Percentiles rank a stretch among this genome's conserved stretches.
Evolutionary conservation across 177 flowering plant genomes (phyloP).

Genomic region (Vitis hybrid): DNA sequence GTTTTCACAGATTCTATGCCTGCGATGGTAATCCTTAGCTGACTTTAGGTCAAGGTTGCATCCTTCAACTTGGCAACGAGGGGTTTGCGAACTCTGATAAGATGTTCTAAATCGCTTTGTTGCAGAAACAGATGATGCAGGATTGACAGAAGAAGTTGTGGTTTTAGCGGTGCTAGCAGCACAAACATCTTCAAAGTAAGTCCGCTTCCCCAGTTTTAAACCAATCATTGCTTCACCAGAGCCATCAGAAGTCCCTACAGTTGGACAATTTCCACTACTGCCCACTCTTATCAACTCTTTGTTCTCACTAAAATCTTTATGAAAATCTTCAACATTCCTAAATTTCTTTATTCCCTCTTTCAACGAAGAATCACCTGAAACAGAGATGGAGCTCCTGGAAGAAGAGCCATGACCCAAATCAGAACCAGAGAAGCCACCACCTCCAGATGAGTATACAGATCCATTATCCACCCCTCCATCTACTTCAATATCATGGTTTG

Average conservation of each 20-base stretch:
- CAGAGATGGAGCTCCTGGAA: slow-evolving; percentile 64
- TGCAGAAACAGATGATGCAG: slow-evolving; percentile 28
- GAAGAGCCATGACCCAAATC: slow-evolving; percentile 55
- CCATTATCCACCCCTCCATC: slow-evolving; percentile 53
- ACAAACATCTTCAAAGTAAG: slow-evolving; percentile 70
- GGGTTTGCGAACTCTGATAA: slow-evolving; percentile 33
- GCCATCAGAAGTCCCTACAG: slow-evolving; percentile 46
- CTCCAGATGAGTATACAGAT: slow-evolving; percentile 47
- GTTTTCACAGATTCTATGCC: slow-evolving; percentile 77
- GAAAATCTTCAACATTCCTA: slow-evolving; percentile 25
- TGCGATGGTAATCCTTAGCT: slow-evolving; percentile 84
- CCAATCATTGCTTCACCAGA: slow-evolving; percentile 67
- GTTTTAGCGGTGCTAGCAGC: slow-evolving; percentile 32
- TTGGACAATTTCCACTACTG: slow-evolving; percentile 36
- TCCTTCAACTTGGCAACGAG: slow-evolving; percentile 86
- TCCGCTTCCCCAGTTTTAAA: slow-evolving; percentile 76
- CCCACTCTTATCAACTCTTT: slow-evolving; percentile 32
- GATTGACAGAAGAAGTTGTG: slow-evolving; percentile 33
- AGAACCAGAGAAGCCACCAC: slow-evolving; percentile 51
- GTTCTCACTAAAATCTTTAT: slow-evolving; percentile 27
- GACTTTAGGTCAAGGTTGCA: slow-evolving; percentile 76
- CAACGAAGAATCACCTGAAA: slow-evolving; percentile 63
- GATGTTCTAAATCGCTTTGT: slow-evolving; percentile 54
- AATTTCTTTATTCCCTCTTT: slow-evolving; percentile 38
- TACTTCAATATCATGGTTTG: slow-evolving; percentile 46